Evolutionary conservation across 2,329 filamentous ascomycete genomes (phyloP), one percentile per base, ranked within the genome.

Genomic region (Neonectria ditissima): DNA sequence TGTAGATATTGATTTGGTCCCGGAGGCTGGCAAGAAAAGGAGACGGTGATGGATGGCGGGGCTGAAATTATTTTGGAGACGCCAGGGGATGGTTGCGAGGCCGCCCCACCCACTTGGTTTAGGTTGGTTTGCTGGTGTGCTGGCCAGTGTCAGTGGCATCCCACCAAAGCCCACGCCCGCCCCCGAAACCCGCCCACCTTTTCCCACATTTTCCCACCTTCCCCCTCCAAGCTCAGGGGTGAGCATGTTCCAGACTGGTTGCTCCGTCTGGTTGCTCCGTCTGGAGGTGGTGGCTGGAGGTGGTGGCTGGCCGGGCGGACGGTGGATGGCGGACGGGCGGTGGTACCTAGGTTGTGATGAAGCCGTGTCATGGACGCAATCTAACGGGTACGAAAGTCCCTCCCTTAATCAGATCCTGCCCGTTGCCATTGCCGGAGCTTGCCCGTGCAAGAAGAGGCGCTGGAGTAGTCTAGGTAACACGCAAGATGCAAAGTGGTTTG

Each of bases 61-160:
- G 78, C 77, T 76, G 74, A 77, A 77, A 77, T 79, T 79, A 78
- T 78, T 76, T 72, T 74, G 73, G 74, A 73, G 69, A 71, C 70
- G 68, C 67, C 73, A 73, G 69, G 59, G 68, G 69, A 61, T 43
- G 62, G 53, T 57, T 58, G 53, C 28, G 41, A 56, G 51, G 30
- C 43, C 45, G 45, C 62, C 62, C 56, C 59, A 65, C 59, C 54
- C 16, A 8, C 62, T 53, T 52, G 55, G 41, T 54, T 45, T 55
- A 43, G 43, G 43, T 54, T 47, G 54, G 60, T 47, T 55, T 55
- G 44, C 18, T 61, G 37, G 37, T 18, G 30, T 30, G 37, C 26
- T 53, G 28, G 51, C 22, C 30, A 22, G n/a, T 37, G 51, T 14
- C 28, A 32, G 32, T 18, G 51, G n/a, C n/a, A n/a, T 48, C 34